Evolutionary conservation across 208 protist genomes (phyloP).

Genomic region (Wallacemonas rigidus): DNA sequence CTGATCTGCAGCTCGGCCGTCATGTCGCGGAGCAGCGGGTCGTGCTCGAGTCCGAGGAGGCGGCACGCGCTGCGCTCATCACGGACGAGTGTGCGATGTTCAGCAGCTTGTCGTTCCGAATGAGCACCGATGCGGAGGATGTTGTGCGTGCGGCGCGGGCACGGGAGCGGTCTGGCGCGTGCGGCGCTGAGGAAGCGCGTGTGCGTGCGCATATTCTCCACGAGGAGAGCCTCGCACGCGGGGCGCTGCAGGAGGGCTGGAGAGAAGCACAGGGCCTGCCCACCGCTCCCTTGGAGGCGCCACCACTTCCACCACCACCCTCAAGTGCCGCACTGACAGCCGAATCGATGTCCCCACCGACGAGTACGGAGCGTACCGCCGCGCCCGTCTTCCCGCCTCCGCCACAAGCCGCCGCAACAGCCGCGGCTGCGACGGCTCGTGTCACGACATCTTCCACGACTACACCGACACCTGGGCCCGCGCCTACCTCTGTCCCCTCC

Average conservation of each 20-base stretch:
- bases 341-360: neutral
- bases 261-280: constrained; percentile 7
- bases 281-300: neutral
- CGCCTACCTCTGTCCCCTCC: neutral
- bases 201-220: constrained; percentile 23
- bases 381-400: neutral
- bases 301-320: constrained; percentile 3
- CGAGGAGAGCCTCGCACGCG: constrained; percentile 31
- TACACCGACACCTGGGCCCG: neutral
- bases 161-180: constrained; percentile 5
- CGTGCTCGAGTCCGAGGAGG: constrained; percentile 51
- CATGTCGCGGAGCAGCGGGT: constrained; percentile 22
- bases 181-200: constrained; percentile 15
- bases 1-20: neutral
- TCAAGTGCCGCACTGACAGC: neutral
- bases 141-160: constrained; percentile 4
- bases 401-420: neutral
- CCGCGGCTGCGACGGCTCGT: too few relatives aligned
- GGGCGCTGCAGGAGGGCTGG: constrained; percentile 16
- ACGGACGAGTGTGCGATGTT: constrained; percentile 48
- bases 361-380: neutral
- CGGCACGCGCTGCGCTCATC: constrained; percentile 39
- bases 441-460: too few relatives aligned
- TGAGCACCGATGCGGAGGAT: constrained; percentile 5
- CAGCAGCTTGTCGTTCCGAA: constrained; percentile 48